Evolutionary conservation across 768 basidiomycete species (phyloP), one percentile per base, ranked within the genome.

Genomic region (Suillus paluster): DNA sequence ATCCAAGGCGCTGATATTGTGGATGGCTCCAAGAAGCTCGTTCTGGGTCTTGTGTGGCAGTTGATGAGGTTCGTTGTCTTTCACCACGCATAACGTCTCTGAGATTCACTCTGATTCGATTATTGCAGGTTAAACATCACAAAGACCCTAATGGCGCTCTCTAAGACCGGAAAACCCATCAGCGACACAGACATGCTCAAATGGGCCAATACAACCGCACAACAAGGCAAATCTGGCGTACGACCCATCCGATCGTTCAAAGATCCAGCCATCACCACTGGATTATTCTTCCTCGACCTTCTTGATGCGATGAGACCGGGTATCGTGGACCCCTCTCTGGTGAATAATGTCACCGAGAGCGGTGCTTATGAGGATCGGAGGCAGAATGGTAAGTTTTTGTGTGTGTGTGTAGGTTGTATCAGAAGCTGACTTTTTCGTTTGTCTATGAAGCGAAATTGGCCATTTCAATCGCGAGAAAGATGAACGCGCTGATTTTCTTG

Each of bases 1-100:
- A 98, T 99, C 64, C 97, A 99, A 73, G 97, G 97, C 14, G 89
- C 97, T 2, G 97, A 99, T 75, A 96, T 99, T 66, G 94, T 96
- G 61, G 97, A 99, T 70, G 95, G 90, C n/a, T 81, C 81, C 56
- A 91, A 89, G 78, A 99, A 96, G 4, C 81, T 99, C 59, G 95
- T 98, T 7, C 86, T 99, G 33, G 97, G 97, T 34, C 84, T 98
- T 39, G 95, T 98, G 1, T 99, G 97, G 97, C 97, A 99, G 71
- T 81, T 97, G 58, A 98, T 98, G 96, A 81, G 93, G 91, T 92
- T 53, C 39, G 85, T 77, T 55, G 27, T 61, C 5, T n/a, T 27
- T 34, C 57, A 14, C 15, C 12, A 23, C 38, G 23, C 23, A 1
- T 57, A 42, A 46, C 17, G 9, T 21, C 23, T 11, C 10, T 61